A percentile compares a stretch with the other conserved stretches of the same genome.
phyloP scores from a whole-genome alignment of 2,329 filamentous ascomycete genomes.

The Botryotinia calthae region DNA sequence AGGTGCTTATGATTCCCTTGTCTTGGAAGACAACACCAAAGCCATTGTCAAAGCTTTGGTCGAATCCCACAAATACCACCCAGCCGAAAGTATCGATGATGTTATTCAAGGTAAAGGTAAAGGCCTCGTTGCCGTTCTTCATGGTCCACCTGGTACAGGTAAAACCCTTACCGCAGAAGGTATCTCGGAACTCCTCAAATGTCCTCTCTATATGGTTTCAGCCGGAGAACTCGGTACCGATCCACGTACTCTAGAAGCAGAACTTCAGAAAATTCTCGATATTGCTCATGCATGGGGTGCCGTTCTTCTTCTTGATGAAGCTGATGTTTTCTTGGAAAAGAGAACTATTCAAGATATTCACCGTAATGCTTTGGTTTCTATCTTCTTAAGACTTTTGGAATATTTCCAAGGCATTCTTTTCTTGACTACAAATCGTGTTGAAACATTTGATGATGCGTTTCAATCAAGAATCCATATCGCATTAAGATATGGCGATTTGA shows the following conservation, averaged over 20 bases:
- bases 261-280: slow-evolving; percentile 80
- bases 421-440: slow-evolving; percentile 82
- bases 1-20: slow-evolving; percentile 76
- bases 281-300: slow-evolving; percentile 85
- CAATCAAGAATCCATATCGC: slow-evolving; percentile 81
- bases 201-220: slow-evolving; percentile 79
- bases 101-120: slow-evolving; percentile 82
- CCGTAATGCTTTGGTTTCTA: slow-evolving; percentile 80
- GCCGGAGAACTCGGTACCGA: slow-evolving; percentile 81
- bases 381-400: slow-evolving; percentile 82
- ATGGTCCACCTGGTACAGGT: slow-evolving; percentile 82
- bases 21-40: slow-evolving; percentile 62
- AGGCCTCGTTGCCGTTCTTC: slow-evolving; percentile 76
- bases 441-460: slow-evolving; percentile 89
- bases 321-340: slow-evolving; percentile 80
- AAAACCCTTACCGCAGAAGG: slow-evolving; percentile 87
- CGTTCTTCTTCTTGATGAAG: slow-evolving; percentile 81
- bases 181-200: slow-evolving; percentile 78
- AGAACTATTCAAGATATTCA: slow-evolving; percentile 80
- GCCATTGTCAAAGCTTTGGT: slow-evolving; percentile 77
- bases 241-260: slow-evolving; percentile 67
- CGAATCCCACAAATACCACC: slow-evolving; percentile 78
- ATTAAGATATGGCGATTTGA: slow-evolving; percentile 74
- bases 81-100: slow-evolving; percentile 78
- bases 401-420: slow-evolving; percentile 93